phyloP scores from a whole-genome alignment of 352 stramenopile genomes.

The Globisporangium polare region DNA sequence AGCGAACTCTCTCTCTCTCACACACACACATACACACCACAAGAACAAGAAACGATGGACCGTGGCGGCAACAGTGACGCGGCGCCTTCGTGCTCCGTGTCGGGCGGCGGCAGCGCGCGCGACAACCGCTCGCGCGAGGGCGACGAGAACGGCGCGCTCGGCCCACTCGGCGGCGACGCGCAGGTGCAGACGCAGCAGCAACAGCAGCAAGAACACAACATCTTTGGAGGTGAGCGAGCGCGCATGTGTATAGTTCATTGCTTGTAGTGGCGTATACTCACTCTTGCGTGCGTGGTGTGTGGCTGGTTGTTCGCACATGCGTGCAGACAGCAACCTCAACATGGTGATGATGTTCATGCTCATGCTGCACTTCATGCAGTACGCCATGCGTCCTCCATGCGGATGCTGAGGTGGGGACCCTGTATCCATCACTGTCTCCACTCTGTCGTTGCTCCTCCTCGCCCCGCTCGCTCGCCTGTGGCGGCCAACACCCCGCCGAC shows the following conservation, averaged over 20 bases:
- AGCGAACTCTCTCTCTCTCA: not conserved
- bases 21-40: too few species aligned
- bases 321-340: slow-evolving; percentile 76
- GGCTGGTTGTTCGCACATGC: not conserved
- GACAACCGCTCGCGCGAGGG: slow-evolving; percentile 5
- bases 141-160: slow-evolving; percentile 3
- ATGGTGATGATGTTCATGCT: slow-evolving; percentile 84
- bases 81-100: slow-evolving; percentile 34
- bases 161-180: slow-evolving; percentile 12
- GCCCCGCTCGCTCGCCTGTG: too few species aligned
- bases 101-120: slow-evolving; percentile 14
- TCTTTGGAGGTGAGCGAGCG: slow-evolving; percentile 65
- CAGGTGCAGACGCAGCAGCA: slow-evolving; percentile 22
- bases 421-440: not conserved
- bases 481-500: too few species aligned
- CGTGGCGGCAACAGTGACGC: slow-evolving; percentile 9
- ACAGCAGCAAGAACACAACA: slow-evolving; percentile 58
- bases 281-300: not conserved
- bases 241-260: not conserved
- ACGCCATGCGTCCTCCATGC: slow-evolving; percentile 80
- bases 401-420: slow-evolving; percentile 52
- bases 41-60: slow-evolving; percentile 9
- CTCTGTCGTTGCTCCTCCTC: not conserved
- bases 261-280: not conserved
- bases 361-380: slow-evolving; percentile 85